phyloP scores from a whole-genome alignment of 2,329 filamentous ascomycete genomes.

The Aspergillus sp. region DNA sequence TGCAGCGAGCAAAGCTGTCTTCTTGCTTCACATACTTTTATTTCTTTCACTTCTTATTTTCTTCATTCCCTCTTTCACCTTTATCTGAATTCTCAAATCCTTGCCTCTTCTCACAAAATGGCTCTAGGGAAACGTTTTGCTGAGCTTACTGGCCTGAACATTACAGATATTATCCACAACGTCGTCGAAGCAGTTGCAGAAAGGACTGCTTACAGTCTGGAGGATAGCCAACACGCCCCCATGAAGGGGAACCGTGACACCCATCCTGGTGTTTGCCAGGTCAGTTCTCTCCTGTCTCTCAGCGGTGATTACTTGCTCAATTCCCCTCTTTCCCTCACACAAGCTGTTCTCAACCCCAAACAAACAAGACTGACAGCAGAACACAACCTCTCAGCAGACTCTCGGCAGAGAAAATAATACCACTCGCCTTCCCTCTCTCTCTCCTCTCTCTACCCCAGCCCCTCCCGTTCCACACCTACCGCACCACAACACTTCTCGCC shows the following conservation, averaged over 20 bases:
- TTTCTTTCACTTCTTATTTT: neutral
- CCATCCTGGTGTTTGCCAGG: slow-evolving; percentile 41
- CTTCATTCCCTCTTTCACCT: neutral
- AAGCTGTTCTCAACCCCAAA: neutral
- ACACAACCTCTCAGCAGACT: neutral
- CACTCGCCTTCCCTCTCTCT: neutral
- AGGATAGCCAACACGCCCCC: slow-evolving; percentile 24
- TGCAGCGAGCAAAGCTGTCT: neutral
- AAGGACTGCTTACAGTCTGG: slow-evolving; percentile 8
- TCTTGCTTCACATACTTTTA: neutral
- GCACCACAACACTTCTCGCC: neutral
- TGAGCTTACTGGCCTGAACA: slow-evolving; percentile 4
- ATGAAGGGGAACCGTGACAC: slow-evolving; percentile 46
- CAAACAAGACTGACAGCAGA: neutral
- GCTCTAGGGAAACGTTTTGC: slow-evolving; percentile 7
- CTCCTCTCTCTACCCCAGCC: neutral
- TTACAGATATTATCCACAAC: slow-evolving; percentile 14
- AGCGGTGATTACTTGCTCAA: neutral
- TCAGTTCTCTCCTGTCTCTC: slow-evolving; percentile 29
- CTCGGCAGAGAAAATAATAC: neutral
- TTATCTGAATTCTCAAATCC: neutral
- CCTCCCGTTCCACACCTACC: neutral
- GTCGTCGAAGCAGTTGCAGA: slow-evolving; percentile 16
- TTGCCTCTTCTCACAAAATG: slow-evolving; percentile 1
- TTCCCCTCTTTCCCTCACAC: neutral